Base-by-base conservation (phyloP, 2,329 filamentous ascomycete genomes). In the Sporothrix mexicana region DNA sequence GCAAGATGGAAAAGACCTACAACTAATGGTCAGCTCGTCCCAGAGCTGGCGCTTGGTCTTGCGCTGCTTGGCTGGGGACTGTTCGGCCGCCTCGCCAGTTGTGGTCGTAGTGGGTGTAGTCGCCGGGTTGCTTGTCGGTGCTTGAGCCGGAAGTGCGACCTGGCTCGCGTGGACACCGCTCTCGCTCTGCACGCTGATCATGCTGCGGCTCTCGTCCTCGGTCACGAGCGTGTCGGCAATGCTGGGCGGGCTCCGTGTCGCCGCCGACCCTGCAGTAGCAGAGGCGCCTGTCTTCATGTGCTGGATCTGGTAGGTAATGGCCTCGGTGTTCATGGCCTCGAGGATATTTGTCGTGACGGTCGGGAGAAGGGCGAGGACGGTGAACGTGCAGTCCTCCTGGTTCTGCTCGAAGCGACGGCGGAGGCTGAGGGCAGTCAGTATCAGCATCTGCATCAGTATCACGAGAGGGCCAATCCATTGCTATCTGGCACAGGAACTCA, bases 301-400 rank as follows among this genome's bases (percentile, higher is more conserved):
- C 83, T 98, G 96, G 76, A 99, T 89, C 83, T 98, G 95, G 77
- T 95, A 92, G 4, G 95, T 95, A 78, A 98, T 93, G 78, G 93
- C 90, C 81, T 99, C 96, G 59, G 97, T 97, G 70, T 97, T 93
- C 77, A 98, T 89, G 45, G 92, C 91, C 77, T 93, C 91, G 78
- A 98, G 86, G 78, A 99, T 92, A 80, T 97, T 95, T 77, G 96
- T 90, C 30, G 95, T 95, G 7, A 94, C 93, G 47, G 95, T 97
- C 4, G 96, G 96, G 10, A 99, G 88, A 72, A 99, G 90, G 43
- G 95, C 96, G n/a, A 98, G 90, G 61, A 98, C 94, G 51, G 96
- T 99, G 81, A 97, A 98, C 66, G 95, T 98, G 83, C 96, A 99
- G 83, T 99, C 96, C 80, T 97, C 95, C 81, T 99, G 96, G 82